Conservation (phyloP, 768 basidiomycete genomes). For the Tulasnella sp. region DNA sequence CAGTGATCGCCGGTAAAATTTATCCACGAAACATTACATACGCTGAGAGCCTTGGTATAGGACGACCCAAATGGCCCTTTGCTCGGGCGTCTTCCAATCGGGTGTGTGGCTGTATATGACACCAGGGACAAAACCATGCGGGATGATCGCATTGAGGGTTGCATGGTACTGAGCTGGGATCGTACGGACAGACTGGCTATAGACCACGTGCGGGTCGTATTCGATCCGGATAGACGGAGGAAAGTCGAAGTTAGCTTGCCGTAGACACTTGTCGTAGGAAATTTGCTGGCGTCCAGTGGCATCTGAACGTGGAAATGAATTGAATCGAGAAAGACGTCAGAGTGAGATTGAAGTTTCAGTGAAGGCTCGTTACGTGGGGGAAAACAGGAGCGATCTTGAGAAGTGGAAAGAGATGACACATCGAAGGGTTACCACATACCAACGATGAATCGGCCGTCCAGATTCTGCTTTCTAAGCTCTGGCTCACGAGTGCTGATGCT, state of each 20-base stretch:
- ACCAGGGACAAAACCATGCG: not conserved
- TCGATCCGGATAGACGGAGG: not conserved
- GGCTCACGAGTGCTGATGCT: not conserved
- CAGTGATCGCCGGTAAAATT: too few species aligned
- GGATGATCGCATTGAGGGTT: not conserved
- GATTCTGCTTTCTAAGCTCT: not conserved
- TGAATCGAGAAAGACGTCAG: too few species aligned
- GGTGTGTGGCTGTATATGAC: not conserved
- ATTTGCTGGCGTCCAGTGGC: slow-evolving; percentile 4
- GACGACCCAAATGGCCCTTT: not conserved
- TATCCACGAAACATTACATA: not conserved
- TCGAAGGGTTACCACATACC: not conserved
- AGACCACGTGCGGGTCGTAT: slow-evolving; percentile 2
- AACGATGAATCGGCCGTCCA: not conserved
- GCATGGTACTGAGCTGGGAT: not conserved
- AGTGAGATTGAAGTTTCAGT: too few species aligned
- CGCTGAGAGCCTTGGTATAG: not conserved
- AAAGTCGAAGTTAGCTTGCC: not conserved
- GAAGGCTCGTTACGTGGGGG: too few species aligned
- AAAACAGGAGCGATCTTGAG: not conserved
- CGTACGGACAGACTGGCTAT: not conserved
- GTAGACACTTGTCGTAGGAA: not conserved
- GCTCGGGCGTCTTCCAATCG: not conserved
- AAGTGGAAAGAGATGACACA: not conserved
- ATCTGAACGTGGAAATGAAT: too few species aligned